Conservation (phyloP, 768 basidiomycete species). For the Sarcomyxa edulis region DNA sequence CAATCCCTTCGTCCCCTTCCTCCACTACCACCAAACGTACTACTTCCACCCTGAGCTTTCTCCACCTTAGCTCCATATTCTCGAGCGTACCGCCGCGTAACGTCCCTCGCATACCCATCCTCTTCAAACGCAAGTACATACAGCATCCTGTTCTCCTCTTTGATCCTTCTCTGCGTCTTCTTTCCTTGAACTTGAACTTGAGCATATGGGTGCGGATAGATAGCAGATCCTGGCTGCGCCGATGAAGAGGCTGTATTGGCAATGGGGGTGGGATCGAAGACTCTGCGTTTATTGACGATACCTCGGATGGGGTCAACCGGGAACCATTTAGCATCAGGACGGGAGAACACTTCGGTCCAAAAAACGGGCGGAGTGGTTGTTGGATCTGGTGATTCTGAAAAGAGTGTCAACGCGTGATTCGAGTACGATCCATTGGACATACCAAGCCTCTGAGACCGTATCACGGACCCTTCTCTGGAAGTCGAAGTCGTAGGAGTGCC, state of each 20-base stretch:
- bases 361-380: constrained; percentile 75
- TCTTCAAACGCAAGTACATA: constrained; percentile 96
- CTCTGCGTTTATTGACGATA: constrained; percentile 73
- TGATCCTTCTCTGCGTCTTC: too few relatives aligned
- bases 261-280: constrained; percentile 65
- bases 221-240: constrained; percentile 7
- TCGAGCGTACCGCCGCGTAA: constrained; percentile 84
- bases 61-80: constrained; percentile 75
- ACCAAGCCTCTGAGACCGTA: too few relatives aligned
- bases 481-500: too few relatives aligned
- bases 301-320: constrained; percentile 86
- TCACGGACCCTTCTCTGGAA: too few relatives aligned
- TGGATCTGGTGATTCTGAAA: constrained; percentile 43
- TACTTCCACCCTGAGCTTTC: constrained; percentile 59
- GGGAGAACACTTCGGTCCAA: constrained; percentile 97
- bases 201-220: constrained; percentile 5
- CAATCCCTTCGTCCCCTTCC: constrained; percentile 69
- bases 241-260: constrained; percentile 10
- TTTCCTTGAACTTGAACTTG: background rate
- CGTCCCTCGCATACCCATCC: constrained; percentile 87
- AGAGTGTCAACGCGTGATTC: constrained; percentile 2
- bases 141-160: constrained; percentile 73
- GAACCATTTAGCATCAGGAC: constrained; percentile 87
- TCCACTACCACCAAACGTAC: constrained; percentile 35
- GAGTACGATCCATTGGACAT: too few relatives aligned